phyloP scores from a whole-genome alignment of 352 stramenopile species.

The Phytopythium mirpurense region DNA sequence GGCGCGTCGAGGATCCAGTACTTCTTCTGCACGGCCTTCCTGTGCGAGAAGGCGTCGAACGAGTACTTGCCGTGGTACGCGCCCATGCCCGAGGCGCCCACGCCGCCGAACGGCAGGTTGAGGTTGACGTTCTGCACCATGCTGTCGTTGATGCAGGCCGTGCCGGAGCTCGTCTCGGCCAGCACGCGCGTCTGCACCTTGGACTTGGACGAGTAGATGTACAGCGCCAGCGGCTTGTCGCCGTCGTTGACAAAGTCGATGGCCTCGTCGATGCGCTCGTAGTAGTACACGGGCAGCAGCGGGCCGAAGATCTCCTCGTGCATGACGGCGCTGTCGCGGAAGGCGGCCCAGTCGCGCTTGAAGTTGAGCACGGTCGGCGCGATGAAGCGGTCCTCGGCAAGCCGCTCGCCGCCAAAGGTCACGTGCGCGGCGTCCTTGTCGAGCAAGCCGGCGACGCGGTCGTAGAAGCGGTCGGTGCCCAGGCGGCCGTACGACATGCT shows the following conservation, averaged over 20 bases:
- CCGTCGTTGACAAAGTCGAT: constrained; percentile 36
- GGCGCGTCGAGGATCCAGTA: constrained; percentile 46
- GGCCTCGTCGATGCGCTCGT: constrained; percentile 33
- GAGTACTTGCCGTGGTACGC: constrained; percentile 77
- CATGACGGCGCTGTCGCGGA: constrained; percentile 63
- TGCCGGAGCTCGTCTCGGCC: constrained; percentile 43
- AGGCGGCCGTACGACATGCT: constrained; percentile 54
- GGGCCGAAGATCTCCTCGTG: constrained; percentile 96
- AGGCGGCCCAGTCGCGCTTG: constrained; percentile 49
- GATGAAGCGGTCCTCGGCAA: constrained; percentile 74
- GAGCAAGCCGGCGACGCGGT: constrained; percentile 49
- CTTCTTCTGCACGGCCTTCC: constrained; percentile 54
- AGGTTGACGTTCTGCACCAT: constrained; percentile 65
- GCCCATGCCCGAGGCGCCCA: constrained; percentile 79
- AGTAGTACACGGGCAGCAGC: constrained; percentile 90
- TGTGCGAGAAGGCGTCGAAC: constrained; percentile 76
- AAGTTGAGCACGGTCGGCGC: constrained; percentile 89
- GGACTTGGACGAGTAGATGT: constrained; percentile 67
- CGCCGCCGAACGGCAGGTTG: constrained; percentile 75
- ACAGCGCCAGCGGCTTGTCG: constrained; percentile 82
- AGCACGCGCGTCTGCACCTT: constrained; percentile 26
- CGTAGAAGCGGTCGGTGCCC: constrained; percentile 52
- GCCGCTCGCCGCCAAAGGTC: constrained; percentile 45
- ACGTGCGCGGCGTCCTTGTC: constrained; percentile 52
- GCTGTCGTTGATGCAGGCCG: constrained; percentile 73